These are phyloP conservation scores for Guillardia theta DNA, from an alignment of 78 protist genomes.

Conservation along the genomic window DNA sequence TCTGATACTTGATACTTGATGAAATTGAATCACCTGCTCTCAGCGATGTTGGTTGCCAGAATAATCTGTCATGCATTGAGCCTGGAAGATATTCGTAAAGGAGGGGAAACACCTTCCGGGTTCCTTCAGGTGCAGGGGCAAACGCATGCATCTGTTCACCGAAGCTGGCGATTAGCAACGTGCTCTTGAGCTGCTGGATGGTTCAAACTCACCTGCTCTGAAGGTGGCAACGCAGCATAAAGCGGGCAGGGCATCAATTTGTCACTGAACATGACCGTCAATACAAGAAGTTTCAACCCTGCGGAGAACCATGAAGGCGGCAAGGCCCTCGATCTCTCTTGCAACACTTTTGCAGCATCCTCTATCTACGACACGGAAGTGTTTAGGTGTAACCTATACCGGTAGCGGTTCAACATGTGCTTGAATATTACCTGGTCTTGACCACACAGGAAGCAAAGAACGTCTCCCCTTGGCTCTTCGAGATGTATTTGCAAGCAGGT, in stretches of 20 bases:
- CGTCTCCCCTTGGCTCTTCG: neutral
- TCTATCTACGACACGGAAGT: too few species aligned
- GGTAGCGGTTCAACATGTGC: too few species aligned
- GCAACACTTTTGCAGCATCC: neutral
- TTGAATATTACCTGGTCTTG: neutral
- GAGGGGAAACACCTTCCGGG: constrained; percentile 73
- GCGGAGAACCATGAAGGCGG: neutral
- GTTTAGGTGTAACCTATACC: too few species aligned
- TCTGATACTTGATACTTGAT: too few species aligned
- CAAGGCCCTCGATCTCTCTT: neutral
- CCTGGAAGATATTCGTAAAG: too few species aligned
- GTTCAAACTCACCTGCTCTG: too few species aligned
- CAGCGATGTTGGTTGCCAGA: constrained; percentile 35
- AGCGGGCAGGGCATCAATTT: neutral
- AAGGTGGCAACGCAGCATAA: neutral
- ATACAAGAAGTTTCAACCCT: too few species aligned
- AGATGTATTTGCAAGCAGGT: neutral
- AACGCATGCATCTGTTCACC: constrained; percentile 76
- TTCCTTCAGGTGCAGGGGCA: constrained; percentile 77
- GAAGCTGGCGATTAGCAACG: too few species aligned
- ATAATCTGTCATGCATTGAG: constrained; percentile 58
- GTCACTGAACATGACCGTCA: too few species aligned
- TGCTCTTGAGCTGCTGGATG: too few species aligned
- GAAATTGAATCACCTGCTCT: too few species aligned
- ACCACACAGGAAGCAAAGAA: constrained; percentile 9